Evolutionary conservation across 2,329 filamentous ascomycete species (phyloP).

Genomic region (Aciculosporium take): DNA sequence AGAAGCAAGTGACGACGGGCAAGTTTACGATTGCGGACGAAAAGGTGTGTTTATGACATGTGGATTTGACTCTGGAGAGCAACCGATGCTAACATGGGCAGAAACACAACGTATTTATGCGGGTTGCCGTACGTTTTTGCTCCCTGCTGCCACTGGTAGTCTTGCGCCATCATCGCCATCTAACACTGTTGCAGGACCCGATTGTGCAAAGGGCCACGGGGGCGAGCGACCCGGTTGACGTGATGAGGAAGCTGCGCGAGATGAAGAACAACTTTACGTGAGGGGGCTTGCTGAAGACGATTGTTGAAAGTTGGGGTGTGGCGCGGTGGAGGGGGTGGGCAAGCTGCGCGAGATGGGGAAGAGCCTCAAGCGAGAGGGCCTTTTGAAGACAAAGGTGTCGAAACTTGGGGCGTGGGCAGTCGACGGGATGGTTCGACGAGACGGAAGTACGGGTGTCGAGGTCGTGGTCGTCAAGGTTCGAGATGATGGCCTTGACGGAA

Average conservation of each 20-base stretch:
- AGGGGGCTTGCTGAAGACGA: slow-evolving; percentile 16
- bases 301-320: not conserved
- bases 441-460: no score
- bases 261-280: slow-evolving; percentile 73
- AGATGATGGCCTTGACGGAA: no score
- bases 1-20: slow-evolving; percentile 79
- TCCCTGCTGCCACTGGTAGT: not conserved
- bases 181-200: slow-evolving; percentile 44
- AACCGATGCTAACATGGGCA: slow-evolving; percentile 24
- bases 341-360: no score
- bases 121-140: slow-evolving; percentile 48
- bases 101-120: slow-evolving; percentile 96
- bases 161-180: not conserved
- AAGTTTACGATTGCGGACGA: slow-evolving; percentile 96
- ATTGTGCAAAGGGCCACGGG: slow-evolving; percentile 73
- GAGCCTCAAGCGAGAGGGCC: no score
- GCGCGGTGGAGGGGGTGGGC: no score
- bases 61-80: not conserved
- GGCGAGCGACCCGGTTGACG: slow-evolving; percentile 62
- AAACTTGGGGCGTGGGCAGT: no score
- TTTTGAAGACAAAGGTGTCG: no score
- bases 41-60: slow-evolving; percentile 45
- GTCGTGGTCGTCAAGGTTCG: no score
- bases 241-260: slow-evolving; percentile 75
- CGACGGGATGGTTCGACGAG: no score